Percentiles rank a stretch among this genome's conserved stretches.
Conservation (phyloP, 495 filamentous ascomycete species). For the Parathielavia appendiculata region DNA sequence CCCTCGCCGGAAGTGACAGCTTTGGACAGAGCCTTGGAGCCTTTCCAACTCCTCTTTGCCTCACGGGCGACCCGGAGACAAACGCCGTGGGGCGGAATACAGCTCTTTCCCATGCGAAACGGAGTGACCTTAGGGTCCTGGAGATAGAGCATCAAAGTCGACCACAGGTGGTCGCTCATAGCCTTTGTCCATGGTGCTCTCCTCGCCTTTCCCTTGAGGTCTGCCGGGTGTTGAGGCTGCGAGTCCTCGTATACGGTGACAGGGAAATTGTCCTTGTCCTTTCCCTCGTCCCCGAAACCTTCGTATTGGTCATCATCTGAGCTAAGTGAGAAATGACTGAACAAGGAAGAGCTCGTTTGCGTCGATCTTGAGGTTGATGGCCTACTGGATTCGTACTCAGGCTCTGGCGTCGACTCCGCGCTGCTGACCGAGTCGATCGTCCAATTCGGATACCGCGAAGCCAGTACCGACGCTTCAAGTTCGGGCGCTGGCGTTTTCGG, state of each 20-base stretch:
- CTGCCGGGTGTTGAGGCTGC: constrained; percentile 12
- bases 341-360: constrained; percentile 45
- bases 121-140: constrained; percentile 91
- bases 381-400: constrained; percentile 48
- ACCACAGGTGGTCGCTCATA: constrained; percentile 93
- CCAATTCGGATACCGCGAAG: constrained; percentile 44
- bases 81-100: constrained; percentile 82
- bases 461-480: constrained; percentile 29
- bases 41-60: constrained; percentile 79
- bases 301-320: constrained; percentile 45
- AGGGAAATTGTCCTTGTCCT: constrained; percentile 29
- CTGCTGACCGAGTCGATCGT: constrained; percentile 43
- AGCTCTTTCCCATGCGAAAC: constrained; percentile 82
- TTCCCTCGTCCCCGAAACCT: constrained; percentile 36
- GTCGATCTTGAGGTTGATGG: constrained; percentile 48
- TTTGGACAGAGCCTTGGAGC: constrained; percentile 40
- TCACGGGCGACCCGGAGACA: constrained; percentile 82
- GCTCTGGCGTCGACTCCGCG: constrained; percentile 42
- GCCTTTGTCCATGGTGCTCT: constrained; percentile 71
- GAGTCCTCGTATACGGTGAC: constrained; percentile 14
- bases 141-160: constrained; percentile 79
- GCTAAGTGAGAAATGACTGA: constrained; percentile 43
- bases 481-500: constrained; percentile 46
- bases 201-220: constrained; percentile 28
- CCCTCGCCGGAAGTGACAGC: constrained; percentile 24